Conservation (phyloP, 169 alveolate genomes). For the Theileria parva region DNA sequence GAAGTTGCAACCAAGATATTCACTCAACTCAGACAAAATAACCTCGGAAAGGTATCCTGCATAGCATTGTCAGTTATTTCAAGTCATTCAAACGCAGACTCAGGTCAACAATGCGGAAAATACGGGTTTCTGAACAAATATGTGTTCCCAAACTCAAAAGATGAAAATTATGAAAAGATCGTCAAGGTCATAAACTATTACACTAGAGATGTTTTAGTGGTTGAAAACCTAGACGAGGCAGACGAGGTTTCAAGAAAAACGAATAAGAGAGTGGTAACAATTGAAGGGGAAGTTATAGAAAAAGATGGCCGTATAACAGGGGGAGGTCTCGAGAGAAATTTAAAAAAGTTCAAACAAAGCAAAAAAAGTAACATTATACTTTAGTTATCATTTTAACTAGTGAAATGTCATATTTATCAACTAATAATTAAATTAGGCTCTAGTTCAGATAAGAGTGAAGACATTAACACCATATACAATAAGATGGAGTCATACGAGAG, state of each 20-base stretch:
- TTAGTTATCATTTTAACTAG: not conserved
- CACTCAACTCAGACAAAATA: slow-evolving; percentile 82
- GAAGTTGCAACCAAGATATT: slow-evolving; percentile 86
- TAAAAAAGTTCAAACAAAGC: slow-evolving; percentile 39
- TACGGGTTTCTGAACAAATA: slow-evolving; percentile 80
- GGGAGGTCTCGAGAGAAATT: slow-evolving; percentile 68
- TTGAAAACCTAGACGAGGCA: slow-evolving; percentile 85
- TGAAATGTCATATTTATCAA: slow-evolving; percentile 1
- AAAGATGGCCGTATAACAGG: slow-evolving; percentile 93
- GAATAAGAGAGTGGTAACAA: slow-evolving; percentile 89
- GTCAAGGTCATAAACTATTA: slow-evolving; percentile 84
- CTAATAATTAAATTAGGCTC: slow-evolving; percentile 7
- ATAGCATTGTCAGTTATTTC: slow-evolving; percentile 76
- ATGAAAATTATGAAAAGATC: slow-evolving; percentile 54
- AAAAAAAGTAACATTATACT: not conserved
- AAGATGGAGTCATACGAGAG: slow-evolving; percentile 53
- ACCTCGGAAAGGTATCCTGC: slow-evolving; percentile 87
- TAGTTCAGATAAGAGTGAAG: slow-evolving; percentile 22
- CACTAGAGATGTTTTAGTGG: slow-evolving; percentile 88
- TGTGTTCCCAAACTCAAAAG: slow-evolving; percentile 76
- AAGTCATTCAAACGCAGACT: slow-evolving; percentile 37
- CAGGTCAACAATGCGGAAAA: slow-evolving; percentile 51
- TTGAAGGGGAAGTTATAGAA: slow-evolving; percentile 91
- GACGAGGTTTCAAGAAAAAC: slow-evolving; percentile 81
- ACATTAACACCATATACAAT: slow-evolving; percentile 16